Percentiles rank a stretch among this genome's conserved stretches.
phyloP scores from a whole-genome alignment of 1,284 basidiomycete genomes.

The Pterulicium gracile region DNA sequence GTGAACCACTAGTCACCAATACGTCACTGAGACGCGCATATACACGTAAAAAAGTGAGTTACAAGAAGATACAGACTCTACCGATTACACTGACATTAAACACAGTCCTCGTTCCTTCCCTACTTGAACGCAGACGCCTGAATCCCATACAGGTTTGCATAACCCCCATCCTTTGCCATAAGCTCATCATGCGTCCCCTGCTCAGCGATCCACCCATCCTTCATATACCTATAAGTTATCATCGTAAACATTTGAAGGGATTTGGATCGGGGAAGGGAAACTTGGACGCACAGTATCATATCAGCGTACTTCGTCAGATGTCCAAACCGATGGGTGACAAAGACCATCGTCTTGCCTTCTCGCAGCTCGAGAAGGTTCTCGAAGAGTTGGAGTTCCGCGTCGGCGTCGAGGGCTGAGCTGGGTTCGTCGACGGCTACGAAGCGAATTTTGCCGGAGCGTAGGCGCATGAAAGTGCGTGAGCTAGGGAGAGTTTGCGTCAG shows the following conservation, averaged over 20 bases:
- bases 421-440: constrained; percentile 31
- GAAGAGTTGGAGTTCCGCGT: constrained; percentile 24
- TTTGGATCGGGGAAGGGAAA: not conserved
- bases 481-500: constrained; percentile 14
- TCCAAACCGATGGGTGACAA: constrained; percentile 28
- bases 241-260: not conserved
- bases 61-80: too few relatives aligned
- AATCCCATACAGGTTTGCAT: constrained; percentile 19
- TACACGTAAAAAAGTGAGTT: too few relatives aligned
- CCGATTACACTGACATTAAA: too few relatives aligned
- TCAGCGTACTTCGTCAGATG: constrained; percentile 26
- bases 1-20: too few relatives aligned
- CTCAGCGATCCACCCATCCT: constrained; percentile 22
- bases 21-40: too few relatives aligned
- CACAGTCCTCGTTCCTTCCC: too few relatives aligned
- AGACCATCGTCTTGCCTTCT: constrained; percentile 24
- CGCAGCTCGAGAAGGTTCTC: constrained; percentile 17
- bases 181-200: constrained; percentile 23
- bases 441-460: constrained; percentile 17
- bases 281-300: constrained; percentile 25
- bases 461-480: constrained; percentile 29
- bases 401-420: constrained; percentile 25
- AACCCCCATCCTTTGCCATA: constrained; percentile 18
- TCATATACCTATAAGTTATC: constrained; percentile 21
- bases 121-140: constrained; percentile 16